Evolutionary conservation across 305 asterid genomes (phyloP).

Genomic region (Vinca major): DNA sequence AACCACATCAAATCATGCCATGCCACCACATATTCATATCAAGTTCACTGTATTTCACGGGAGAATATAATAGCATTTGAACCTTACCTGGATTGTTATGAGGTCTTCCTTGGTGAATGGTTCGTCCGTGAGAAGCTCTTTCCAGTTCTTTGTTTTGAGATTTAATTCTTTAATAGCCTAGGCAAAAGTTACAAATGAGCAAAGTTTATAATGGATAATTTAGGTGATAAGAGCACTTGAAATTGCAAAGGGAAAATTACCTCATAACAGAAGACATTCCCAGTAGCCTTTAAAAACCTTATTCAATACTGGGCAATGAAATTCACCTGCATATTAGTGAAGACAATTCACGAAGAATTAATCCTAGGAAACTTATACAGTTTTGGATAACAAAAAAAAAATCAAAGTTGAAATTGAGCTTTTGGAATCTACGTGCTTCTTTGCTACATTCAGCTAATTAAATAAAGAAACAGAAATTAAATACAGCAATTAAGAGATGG

Average conservation of each 20-base stretch:
- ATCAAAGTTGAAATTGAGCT: neutral
- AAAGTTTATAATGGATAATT: constrained; percentile 1
- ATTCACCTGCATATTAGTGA: constrained; percentile 53
- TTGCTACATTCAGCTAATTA: neutral
- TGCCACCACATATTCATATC: constrained; percentile 10
- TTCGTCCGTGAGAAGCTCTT: constrained; percentile 96
- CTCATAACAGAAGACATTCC: constrained; percentile 94
- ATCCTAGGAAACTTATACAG: neutral
- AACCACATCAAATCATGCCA: constrained; percentile 11
- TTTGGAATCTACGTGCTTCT: neutral
- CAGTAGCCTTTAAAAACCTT: constrained; percentile 85
- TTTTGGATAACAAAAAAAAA: neutral
- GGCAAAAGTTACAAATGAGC: constrained; percentile 1
- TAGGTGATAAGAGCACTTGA: neutral
- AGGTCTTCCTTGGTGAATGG: constrained; percentile 75
- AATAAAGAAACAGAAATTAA: neutral
- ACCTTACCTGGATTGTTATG: constrained; percentile 75
- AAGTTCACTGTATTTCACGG: constrained; percentile 3
- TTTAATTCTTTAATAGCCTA: constrained; percentile 94
- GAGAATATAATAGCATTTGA: constrained; percentile 7
- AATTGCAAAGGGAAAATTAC: constrained; percentile 25
- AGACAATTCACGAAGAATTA: neutral
- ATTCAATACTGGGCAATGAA: constrained; percentile 80
- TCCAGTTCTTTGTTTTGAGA: constrained; percentile 91
- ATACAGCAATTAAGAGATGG: neutral